A percentile compares a stretch with the other conserved stretches of the same genome.
These are phyloP conservation scores for Craterostigma plantagineum DNA, from an alignment of 257 asterid genomes.

Conservation along the genomic window DNA sequence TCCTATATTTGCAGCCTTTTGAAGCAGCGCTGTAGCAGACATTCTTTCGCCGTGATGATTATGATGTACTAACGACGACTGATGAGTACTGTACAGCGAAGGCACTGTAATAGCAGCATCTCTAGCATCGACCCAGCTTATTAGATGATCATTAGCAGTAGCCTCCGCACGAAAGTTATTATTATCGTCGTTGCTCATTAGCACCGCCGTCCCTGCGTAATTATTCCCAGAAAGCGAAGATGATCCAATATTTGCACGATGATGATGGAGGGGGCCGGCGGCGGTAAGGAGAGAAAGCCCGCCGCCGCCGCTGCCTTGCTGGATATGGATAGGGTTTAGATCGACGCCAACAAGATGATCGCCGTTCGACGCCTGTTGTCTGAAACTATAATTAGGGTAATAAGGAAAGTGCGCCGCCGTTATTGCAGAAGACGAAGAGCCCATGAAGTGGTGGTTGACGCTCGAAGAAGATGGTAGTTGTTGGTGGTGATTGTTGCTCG, in stretches of 20 bases:
- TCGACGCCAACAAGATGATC: constrained; percentile 17
- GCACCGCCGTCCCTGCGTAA: no score
- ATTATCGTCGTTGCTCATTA: constrained; percentile 2
- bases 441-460: constrained; percentile 38
- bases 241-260: constrained; percentile 39
- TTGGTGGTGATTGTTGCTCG: no score
- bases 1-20: constrained; percentile 71
- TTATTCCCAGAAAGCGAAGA: constrained; percentile 11
- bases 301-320: no score
- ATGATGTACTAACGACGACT: constrained; percentile 17
- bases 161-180: constrained; percentile 8
- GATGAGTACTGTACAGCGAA: constrained; percentile 46
- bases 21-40: constrained; percentile 81
- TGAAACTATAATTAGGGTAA: constrained; percentile 32
- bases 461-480: constrained; percentile 1
- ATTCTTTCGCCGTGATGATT: constrained; percentile 20
- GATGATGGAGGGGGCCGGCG: no score
- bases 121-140: constrained; percentile 13
- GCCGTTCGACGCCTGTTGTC: constrained; percentile 15
- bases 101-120: constrained; percentile 26
- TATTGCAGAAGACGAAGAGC: constrained; percentile 18
- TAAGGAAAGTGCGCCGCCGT: constrained; percentile 36
- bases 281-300: no score
- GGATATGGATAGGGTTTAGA: constrained; percentile 14
- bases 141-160: constrained; percentile 17